A percentile compares a stretch with the other conserved stretches of the same genome.
Conservation (phyloP, 768 basidiomycete genomes). For the Lentinula edodes region DNA sequence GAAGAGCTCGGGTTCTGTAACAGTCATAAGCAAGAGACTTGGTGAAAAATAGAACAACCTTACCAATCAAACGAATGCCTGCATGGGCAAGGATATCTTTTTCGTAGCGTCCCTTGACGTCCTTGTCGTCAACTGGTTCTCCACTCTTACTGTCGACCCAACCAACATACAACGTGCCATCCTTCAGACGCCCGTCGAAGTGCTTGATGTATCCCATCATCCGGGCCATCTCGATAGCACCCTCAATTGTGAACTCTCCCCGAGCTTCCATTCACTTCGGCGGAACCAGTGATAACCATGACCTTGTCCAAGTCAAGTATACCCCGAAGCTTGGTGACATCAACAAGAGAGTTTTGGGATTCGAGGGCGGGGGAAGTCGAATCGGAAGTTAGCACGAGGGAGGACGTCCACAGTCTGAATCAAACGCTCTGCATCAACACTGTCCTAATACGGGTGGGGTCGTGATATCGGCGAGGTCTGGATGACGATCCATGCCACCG, state of each 20-base stretch:
- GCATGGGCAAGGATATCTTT: constrained; percentile 88
- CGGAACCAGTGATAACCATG: constrained; percentile 92
- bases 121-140: constrained; percentile 97
- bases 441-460: constrained; percentile 84
- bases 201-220: constrained; percentile 99
- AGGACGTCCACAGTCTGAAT: constrained; percentile 89
- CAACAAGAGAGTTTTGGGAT: constrained; percentile 55
- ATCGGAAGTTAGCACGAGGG: constrained; percentile 97
- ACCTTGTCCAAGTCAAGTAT: constrained; percentile 95
- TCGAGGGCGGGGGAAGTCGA: constrained; percentile 91
- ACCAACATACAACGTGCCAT: constrained; percentile 89
- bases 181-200: constrained; percentile 94
- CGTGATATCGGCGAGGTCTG: constrained; percentile 91
- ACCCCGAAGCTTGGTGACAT: constrained; percentile 77
- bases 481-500: constrained; percentile 96
- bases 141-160: constrained; percentile 95
- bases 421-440: constrained; percentile 86
- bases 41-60: constrained; percentile 18
- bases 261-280: constrained; percentile 97
- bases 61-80: constrained; percentile 92
- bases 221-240: constrained; percentile 99
- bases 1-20: constrained; percentile 92
- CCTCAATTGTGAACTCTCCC: constrained; percentile 96
- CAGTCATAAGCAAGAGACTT: constrained; percentile 3
- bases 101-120: constrained; percentile 90